These are phyloP conservation scores for Irpex rosettiformis DNA, from an alignment of 1,284 basidiomycete genomes.

Conservation along the genomic window DNA sequence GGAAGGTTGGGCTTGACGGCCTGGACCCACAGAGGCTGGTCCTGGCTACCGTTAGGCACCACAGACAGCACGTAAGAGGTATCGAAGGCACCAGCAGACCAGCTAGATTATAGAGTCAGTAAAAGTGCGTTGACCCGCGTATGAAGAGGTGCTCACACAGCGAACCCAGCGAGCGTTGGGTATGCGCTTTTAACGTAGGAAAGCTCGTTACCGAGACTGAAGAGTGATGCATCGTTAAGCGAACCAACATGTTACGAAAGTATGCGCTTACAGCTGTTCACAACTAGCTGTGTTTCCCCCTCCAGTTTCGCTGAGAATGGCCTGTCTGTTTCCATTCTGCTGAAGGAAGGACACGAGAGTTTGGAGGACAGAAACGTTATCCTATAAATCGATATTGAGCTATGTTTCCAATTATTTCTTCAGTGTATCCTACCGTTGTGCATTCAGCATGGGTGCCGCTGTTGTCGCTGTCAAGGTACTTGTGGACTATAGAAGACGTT, in stretches of 20 bases:
- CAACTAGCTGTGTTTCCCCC: constrained; percentile 52
- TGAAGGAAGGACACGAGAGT: constrained; percentile 45
- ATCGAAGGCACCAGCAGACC: constrained; percentile 40
- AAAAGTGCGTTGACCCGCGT: background rate
- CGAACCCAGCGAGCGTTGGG: constrained; percentile 44
- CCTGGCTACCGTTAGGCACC: constrained; percentile 35
- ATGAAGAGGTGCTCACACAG: constrained; percentile 24
- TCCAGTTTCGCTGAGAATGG: constrained; percentile 56
- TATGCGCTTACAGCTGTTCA: constrained; percentile 33
- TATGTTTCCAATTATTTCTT: background rate
- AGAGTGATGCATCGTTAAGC: background rate
- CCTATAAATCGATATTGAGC: constrained; percentile 17
- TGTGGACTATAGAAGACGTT: constrained; percentile 40
- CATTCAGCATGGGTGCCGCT: constrained; percentile 50
- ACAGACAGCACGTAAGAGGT: constrained; percentile 34
- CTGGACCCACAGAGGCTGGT: constrained; percentile 34
- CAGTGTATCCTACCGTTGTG: constrained; percentile 31
- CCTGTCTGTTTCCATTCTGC: constrained; percentile 48
- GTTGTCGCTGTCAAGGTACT: constrained; percentile 60
- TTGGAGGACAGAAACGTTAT: constrained; percentile 44
- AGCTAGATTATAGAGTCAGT: constrained; percentile 17
- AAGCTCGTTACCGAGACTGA: constrained; percentile 40
- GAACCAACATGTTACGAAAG: background rate
- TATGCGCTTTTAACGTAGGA: constrained; percentile 45
- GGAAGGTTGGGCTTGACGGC: constrained; percentile 31